phyloP scores from a whole-genome alignment of 2,329 filamentous ascomycete genomes.

The Hortaea sp. region DNA sequence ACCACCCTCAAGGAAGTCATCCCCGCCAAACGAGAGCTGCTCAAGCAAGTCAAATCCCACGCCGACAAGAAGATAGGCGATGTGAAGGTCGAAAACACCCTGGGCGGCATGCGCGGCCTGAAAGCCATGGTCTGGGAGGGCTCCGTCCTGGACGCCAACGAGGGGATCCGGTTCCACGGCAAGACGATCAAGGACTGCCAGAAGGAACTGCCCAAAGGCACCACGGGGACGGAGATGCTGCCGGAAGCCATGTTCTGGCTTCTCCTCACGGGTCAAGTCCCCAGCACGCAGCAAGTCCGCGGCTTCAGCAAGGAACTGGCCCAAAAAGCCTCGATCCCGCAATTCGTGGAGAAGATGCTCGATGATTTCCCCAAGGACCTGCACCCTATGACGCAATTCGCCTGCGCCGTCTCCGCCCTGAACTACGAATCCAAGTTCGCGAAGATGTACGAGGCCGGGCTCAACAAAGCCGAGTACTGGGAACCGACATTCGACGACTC shows the following conservation, averaged over 20 bases:
- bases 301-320: slow-evolving; percentile 76
- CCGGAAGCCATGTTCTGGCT: slow-evolving; percentile 99
- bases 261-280: slow-evolving; percentile 84
- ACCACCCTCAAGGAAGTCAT: slow-evolving; percentile 72
- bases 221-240: slow-evolving; percentile 87
- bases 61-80: slow-evolving; percentile 76
- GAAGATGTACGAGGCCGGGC: slow-evolving; percentile 78
- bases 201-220: slow-evolving; percentile 83
- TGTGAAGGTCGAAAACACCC: slow-evolving; percentile 84
- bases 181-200: slow-evolving; percentile 98
- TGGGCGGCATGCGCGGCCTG: slow-evolving; percentile 89
- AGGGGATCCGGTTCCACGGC: slow-evolving; percentile 97
- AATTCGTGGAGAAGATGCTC: slow-evolving; percentile 77
- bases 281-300: slow-evolving; percentile 71
- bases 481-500: slow-evolving; percentile 94
- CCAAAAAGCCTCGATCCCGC: slow-evolving; percentile 71
- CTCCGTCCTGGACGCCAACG: slow-evolving; percentile 88
- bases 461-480: slow-evolving; percentile 97
- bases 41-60: slow-evolving; percentile 87
- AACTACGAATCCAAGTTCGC: slow-evolving; percentile 93
- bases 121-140: slow-evolving; percentile 99
- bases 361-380: slow-evolving; percentile 81
- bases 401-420: slow-evolving; percentile 87
- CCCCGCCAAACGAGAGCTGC: slow-evolving; percentile 82
- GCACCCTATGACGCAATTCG: slow-evolving; percentile 97